A percentile compares a stretch with the other conserved stretches of the same genome.
These are phyloP conservation scores for Colletotrichum nymphaeae DNA, from an alignment of 2,329 filamentous ascomycete species.

Conservation along the genomic window DNA sequence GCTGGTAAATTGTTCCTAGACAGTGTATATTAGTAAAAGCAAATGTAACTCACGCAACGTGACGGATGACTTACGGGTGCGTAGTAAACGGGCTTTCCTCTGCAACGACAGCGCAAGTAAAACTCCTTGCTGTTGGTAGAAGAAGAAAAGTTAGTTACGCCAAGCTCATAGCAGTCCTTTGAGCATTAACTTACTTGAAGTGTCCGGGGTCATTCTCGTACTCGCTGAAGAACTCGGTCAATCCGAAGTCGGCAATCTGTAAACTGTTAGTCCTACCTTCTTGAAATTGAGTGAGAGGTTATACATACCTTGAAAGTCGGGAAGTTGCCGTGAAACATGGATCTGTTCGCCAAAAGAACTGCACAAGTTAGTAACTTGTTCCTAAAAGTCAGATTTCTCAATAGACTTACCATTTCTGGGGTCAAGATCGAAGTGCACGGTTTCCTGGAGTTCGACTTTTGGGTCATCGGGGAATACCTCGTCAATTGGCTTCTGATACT, in stretches of 20 bases:
- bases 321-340: background rate
- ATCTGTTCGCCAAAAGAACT: conserved; percentile 6
- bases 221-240: conserved; percentile 18
- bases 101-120: conserved; percentile 26
- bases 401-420: conserved; percentile 42
- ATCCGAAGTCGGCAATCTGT: conserved; percentile 30
- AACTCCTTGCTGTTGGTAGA: background rate
- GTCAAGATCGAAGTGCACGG: conserved; percentile 37
- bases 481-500: conserved; percentile 16
- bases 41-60: background rate
- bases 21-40: background rate
- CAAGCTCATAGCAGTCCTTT: background rate
- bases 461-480: conserved; percentile 20
- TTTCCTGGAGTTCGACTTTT: conserved; percentile 25
- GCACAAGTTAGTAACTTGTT: background rate
- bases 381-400: too few species aligned
- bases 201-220: background rate
- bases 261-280: background rate
- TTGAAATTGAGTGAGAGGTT: background rate
- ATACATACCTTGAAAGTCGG: conserved; percentile 32
- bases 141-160: background rate
- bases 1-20: conserved; percentile 36
- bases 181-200: conserved; percentile 10
- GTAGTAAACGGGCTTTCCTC: conserved; percentile 20
- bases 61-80: conserved; percentile 18